These are phyloP conservation scores for Mycena sanguinolenta DNA, from an alignment of 768 basidiomycete genomes.

Conservation along the genomic window DNA sequence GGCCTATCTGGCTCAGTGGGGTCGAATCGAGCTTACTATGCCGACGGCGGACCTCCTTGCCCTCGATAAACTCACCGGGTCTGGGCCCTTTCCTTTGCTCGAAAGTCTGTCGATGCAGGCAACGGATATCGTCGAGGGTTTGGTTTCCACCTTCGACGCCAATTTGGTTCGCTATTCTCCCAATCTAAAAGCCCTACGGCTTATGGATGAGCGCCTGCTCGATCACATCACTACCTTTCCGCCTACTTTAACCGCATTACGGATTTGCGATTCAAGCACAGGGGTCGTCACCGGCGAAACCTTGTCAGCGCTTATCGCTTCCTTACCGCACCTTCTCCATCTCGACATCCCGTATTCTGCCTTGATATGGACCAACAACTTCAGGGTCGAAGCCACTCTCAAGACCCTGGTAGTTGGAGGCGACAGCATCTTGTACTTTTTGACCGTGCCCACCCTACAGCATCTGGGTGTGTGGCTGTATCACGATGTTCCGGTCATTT, in stretches of 20 bases:
- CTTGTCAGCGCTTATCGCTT: background rate
- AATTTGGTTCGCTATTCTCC: background rate
- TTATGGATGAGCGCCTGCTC: background rate
- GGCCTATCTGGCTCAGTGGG: background rate
- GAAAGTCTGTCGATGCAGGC: background rate
- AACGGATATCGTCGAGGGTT: slow-evolving; percentile 24
- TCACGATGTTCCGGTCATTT: background rate
- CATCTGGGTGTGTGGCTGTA: background rate
- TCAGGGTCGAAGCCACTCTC: background rate
- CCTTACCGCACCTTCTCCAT: background rate
- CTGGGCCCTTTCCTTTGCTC: background rate
- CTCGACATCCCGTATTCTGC: background rate
- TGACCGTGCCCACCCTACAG: background rate
- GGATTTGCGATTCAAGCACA: too few relatives aligned
- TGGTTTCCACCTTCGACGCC: background rate
- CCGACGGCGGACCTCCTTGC: background rate
- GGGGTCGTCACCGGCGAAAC: background rate
- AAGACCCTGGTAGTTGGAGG: background rate
- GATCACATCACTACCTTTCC: background rate
- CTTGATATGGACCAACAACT: background rate
- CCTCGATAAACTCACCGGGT: background rate
- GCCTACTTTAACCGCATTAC: background rate
- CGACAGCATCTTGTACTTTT: background rate
- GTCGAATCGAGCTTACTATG: background rate
- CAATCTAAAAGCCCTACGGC: background rate